Conservation (phyloP, 495 filamentous ascomycete genomes). For the Peziza echinospora region DNA sequence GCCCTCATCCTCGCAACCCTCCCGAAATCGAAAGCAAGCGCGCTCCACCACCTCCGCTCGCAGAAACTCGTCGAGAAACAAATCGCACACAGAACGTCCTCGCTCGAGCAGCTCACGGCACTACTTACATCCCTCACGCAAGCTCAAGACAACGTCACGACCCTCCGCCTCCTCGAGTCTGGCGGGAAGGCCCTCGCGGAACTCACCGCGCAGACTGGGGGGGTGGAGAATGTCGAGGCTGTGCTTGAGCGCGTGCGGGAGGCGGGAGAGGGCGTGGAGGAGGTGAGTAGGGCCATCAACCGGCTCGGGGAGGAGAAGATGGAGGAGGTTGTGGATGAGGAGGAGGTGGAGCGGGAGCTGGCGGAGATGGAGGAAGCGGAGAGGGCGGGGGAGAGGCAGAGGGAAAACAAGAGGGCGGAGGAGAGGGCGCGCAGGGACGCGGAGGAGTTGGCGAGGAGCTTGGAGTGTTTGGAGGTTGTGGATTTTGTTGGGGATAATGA, state of each 20-base stretch:
- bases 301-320: too few species aligned
- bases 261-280: slow-evolving; percentile 64
- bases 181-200: slow-evolving; percentile 45
- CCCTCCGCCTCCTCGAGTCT: slow-evolving; percentile 60
- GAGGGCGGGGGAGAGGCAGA: slow-evolving; percentile 29
- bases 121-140: slow-evolving; percentile 62
- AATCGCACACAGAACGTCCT: slow-evolving; percentile 43
- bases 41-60: slow-evolving; percentile 52
- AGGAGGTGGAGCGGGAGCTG: slow-evolving; percentile 32
- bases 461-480: slow-evolving; percentile 13
- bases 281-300: slow-evolving; percentile 40
- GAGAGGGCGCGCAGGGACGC: slow-evolving; percentile 20
- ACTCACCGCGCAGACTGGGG: slow-evolving; percentile 59
- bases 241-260: slow-evolving; percentile 53
- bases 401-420: slow-evolving; percentile 18
- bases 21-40: slow-evolving; percentile 40
- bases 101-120: slow-evolving; percentile 60
- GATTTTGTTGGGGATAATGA: slow-evolving; percentile 19
- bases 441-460: slow-evolving; percentile 23
- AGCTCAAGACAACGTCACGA: slow-evolving; percentile 58
- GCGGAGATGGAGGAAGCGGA: slow-evolving; percentile 47
- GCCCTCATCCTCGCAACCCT: slow-evolving; percentile 45
- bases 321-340: slow-evolving; percentile 46
- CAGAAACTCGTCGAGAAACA: slow-evolving; percentile 61
- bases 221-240: slow-evolving; percentile 50